Percentiles rank a stretch among this genome's conserved stretches.
phyloP scores from a whole-genome alignment of 805 yeast species.

The Jamesozyma gamospora region DNA sequence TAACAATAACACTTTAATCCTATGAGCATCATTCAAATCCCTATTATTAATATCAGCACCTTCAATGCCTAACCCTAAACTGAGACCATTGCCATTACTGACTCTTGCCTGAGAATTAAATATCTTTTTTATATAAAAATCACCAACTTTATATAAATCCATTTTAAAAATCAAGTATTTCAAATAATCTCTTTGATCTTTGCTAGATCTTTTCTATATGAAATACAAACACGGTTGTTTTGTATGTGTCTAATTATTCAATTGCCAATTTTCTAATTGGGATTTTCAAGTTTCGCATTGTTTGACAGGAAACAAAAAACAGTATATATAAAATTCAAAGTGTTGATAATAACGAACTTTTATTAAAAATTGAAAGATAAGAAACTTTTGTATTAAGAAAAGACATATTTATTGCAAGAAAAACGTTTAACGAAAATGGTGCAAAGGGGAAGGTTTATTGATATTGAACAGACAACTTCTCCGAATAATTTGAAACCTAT shows the following conservation, averaged over 20 bases:
- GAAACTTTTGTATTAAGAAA: too few species aligned
- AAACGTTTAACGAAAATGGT: background rate
- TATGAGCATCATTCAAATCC: slow-evolving; percentile 18
- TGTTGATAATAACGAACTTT: too few species aligned
- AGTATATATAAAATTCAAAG: too few species aligned
- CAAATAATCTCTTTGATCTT: too few species aligned
- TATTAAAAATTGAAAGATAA: too few species aligned
- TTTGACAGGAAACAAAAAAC: too few species aligned
- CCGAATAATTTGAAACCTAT: slow-evolving; percentile 6
- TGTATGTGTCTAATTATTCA: too few species aligned
- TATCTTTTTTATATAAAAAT: slow-evolving; percentile 35
- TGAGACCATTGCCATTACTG: background rate
- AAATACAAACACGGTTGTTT: too few species aligned
- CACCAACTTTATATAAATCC: slow-evolving; percentile 41
- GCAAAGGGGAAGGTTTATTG: slow-evolving; percentile 1
- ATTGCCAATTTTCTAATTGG: too few species aligned
- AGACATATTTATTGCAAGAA: too few species aligned
- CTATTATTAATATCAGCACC: slow-evolving; percentile 8
- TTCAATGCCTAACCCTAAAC: slow-evolving; percentile 1
- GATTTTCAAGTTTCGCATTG: too few species aligned
- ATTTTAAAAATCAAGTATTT: slow-evolving; percentile 16
- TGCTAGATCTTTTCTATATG: too few species aligned
- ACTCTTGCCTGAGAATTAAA: slow-evolving; percentile 21
- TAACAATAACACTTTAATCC: slow-evolving; percentile 65
- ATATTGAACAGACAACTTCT: background rate